Percentiles rank a stretch among this genome's conserved stretches.
Evolutionary conservation across 139 green algal species (phyloP).

Genomic region (Volvox reticuliferus): DNA sequence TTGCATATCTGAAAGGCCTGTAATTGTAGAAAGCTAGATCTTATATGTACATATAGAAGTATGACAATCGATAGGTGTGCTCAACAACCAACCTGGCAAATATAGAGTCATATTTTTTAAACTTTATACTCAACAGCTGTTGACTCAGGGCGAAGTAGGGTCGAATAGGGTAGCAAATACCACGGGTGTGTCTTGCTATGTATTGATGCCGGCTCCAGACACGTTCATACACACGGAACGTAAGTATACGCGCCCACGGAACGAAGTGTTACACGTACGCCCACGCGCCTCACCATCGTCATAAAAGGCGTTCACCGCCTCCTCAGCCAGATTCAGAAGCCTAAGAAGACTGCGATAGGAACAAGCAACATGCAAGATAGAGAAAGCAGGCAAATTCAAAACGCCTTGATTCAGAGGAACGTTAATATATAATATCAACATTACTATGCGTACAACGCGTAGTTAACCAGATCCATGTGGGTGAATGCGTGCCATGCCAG

Average conservation of each 20-base stretch:
- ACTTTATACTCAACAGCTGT: too few relatives aligned
- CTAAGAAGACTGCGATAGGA: background rate
- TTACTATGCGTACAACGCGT: background rate
- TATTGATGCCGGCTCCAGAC: background rate
- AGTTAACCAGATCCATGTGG: background rate
- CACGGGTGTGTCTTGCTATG: background rate
- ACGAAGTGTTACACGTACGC: background rate
- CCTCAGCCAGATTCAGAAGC: background rate
- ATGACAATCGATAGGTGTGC: background rate
- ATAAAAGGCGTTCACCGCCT: background rate
- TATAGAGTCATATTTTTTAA: too few relatives aligned
- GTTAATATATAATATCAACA: background rate
- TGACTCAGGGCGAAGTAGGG: too few relatives aligned
- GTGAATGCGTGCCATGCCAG: background rate
- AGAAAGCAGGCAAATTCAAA: background rate
- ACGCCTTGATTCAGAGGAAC: background rate
- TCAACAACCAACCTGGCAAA: too few relatives aligned
- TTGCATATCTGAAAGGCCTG: background rate
- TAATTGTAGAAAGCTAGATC: background rate
- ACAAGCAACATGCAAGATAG: background rate
- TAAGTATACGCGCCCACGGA: background rate
- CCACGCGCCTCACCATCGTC: background rate
- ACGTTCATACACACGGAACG: background rate
- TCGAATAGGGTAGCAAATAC: too few relatives aligned
- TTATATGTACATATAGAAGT: background rate